These are phyloP conservation scores for Emiliania huxleyi DNA, from an alignment of 78 protist genomes.

Conservation along the genomic window DNA sequence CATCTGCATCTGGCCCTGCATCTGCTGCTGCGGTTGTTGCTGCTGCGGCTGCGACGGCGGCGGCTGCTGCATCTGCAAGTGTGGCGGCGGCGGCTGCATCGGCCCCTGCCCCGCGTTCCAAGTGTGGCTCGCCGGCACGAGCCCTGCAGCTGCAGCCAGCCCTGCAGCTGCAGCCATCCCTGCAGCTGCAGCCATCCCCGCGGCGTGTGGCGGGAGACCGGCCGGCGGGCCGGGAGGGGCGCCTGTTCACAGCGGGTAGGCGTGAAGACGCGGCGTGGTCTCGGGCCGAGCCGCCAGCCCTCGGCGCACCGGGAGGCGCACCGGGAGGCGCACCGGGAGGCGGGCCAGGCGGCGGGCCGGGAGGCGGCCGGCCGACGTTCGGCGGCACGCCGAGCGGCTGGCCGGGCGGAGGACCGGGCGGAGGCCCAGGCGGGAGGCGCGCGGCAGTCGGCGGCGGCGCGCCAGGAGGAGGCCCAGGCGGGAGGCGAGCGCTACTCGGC, in stretches of 20 bases:
- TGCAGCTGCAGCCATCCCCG: not conserved
- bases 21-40: not conserved
- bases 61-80: not conserved
- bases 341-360: not conserved
- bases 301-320: not conserved
- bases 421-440: not conserved
- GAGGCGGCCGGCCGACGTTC: too few relatives aligned
- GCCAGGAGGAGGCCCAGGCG: not conserved
- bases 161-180: not conserved
- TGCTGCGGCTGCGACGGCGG: not conserved
- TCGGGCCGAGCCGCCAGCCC: not conserved
- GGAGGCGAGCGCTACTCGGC: not conserved
- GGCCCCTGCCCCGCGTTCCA: too few relatives aligned
- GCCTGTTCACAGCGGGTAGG: too few relatives aligned
- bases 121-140: too few relatives aligned
- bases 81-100: not conserved
- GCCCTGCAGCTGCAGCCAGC: too few relatives aligned
- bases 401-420: not conserved
- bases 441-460: not conserved
- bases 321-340: not conserved
- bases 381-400: not conserved
- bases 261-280: too few relatives aligned
- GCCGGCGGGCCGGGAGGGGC: not conserved
- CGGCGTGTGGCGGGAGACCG: not conserved
- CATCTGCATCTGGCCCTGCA: not conserved